Base-by-base conservation (phyloP, 208 protist genomes). In the Acanthamoeba sp. region DNA sequence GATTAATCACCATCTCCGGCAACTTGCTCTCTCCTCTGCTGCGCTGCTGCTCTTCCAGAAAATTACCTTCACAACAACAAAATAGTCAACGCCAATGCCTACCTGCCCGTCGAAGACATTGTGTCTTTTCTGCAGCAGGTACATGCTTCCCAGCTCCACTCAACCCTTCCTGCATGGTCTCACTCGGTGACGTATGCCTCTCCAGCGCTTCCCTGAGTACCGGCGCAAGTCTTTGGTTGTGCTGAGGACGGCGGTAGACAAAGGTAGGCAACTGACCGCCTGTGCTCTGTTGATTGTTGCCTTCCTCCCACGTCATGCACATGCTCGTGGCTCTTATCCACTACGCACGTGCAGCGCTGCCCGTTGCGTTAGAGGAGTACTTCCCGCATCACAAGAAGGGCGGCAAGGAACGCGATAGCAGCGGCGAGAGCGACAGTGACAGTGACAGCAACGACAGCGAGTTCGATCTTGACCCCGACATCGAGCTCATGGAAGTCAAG, bases 401-500 rank as follows among this genome's bases (percentile, higher is more conserved):
- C 48, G 80, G 36, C 42, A 52, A 36, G 71, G 27, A 55, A 3
- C 18, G n/a, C 40, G 18, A 89, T 6, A 42, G 14, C 73, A 40
- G 45, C 45, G n/a, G 50, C n/a, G 82, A 66, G 2, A 66, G 55
- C 55, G n/a, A 38, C 45, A 90, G 40, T 29, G 82, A 66, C 45
- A 45, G 38, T 16, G 55, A 76, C 45, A 92, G 87, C 73, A 57
- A 92, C 2, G 45, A 55, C 87, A 73, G 59, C 27, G 87, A 92
- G 87, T 92, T 92, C 36, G 87, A 92, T 50, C 38, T 92, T 6
- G 87, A 92, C 42, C 87, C 87, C 38, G 55, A 55, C n/a, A 34
- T 92, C 27, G 29, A 73, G 38, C 50, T 92, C 9, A 92, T 92
- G 87, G 87, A 92, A 92, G 87, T 92, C 55, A 92, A 92, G 57